These are phyloP conservation scores for Pelargonium australe DNA, from an alignment of 441 rosid genomes.

Conservation along the genomic window DNA sequence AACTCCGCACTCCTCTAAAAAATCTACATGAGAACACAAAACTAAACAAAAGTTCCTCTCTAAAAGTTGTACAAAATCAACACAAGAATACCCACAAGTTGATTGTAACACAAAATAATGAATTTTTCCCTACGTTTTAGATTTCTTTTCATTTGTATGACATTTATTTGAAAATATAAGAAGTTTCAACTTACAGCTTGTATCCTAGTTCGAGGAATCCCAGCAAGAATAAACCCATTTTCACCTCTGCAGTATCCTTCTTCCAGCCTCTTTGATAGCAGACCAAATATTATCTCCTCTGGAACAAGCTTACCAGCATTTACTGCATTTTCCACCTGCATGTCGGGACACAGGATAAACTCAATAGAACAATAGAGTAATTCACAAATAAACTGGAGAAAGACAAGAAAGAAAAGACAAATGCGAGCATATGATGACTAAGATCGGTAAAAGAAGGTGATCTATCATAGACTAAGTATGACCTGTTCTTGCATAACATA, in stretches of 20 bases:
- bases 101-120: too few relatives aligned
- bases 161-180: neutral
- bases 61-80: too few relatives aligned
- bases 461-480: too few relatives aligned
- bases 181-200: slow-evolving; percentile 57
- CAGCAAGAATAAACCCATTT: slow-evolving; percentile 83
- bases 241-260: slow-evolving; percentile 70
- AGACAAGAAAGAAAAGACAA: neutral
- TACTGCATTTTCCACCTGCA: slow-evolving; percentile 61
- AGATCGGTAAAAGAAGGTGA: too few relatives aligned
- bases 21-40: too few relatives aligned
- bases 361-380: neutral
- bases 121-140: too few relatives aligned
- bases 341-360: neutral
- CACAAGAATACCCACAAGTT: too few relatives aligned
- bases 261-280: slow-evolving; percentile 80
- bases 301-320: slow-evolving; percentile 78
- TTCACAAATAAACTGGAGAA: neutral
- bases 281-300: slow-evolving; percentile 59
- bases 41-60: too few relatives aligned
- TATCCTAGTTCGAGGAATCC: slow-evolving; percentile 65
- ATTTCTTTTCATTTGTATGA: too few relatives aligned
- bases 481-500: too few relatives aligned
- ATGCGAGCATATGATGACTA: too few relatives aligned
- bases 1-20: too few relatives aligned